Evolutionary conservation across 2,329 filamentous ascomycete species (phyloP).

Genomic region (Byssothecium circinans): DNA sequence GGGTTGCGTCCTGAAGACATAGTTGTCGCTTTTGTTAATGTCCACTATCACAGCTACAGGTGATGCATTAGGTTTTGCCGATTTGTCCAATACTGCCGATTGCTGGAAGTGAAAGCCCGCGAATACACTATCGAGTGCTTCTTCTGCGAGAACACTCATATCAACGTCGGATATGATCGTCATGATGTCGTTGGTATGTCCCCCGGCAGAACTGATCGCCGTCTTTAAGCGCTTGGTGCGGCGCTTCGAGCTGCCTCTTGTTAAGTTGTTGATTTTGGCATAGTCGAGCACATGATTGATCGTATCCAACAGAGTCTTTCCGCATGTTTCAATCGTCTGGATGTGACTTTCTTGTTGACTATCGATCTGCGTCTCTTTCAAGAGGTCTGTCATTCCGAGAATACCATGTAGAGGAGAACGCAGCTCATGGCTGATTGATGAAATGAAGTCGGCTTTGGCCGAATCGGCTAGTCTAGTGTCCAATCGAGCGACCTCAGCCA

Average conservation of each 20-base stretch:
- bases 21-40: conserved; percentile 39
- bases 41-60: conserved; percentile 39
- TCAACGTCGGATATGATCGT: conserved; percentile 40
- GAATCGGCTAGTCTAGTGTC: conserved; percentile 43
- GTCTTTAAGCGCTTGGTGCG: conserved; percentile 33
- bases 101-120: conserved; percentile 40
- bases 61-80: conserved; percentile 17
- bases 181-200: conserved; percentile 39
- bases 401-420: conserved; percentile 64
- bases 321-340: conserved; percentile 44
- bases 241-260: conserved; percentile 30
- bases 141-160: conserved; percentile 39
- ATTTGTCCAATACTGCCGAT: conserved; percentile 27
- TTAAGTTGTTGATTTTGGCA: conserved; percentile 44
- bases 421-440: conserved; percentile 64
- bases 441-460: conserved; percentile 62
- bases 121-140: conserved; percentile 43
- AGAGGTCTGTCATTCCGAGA: conserved; percentile 47
- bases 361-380: conserved; percentile 37
- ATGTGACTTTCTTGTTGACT: conserved; percentile 46
- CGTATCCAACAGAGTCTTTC: conserved; percentile 45
- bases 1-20: conserved; percentile 41
- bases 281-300: conserved; percentile 49
- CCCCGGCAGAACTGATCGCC: conserved; percentile 30
- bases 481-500: conserved; percentile 43